phyloP scores from a whole-genome alignment of 2,329 filamentous ascomycete species.

The Calycina herbarum region DNA sequence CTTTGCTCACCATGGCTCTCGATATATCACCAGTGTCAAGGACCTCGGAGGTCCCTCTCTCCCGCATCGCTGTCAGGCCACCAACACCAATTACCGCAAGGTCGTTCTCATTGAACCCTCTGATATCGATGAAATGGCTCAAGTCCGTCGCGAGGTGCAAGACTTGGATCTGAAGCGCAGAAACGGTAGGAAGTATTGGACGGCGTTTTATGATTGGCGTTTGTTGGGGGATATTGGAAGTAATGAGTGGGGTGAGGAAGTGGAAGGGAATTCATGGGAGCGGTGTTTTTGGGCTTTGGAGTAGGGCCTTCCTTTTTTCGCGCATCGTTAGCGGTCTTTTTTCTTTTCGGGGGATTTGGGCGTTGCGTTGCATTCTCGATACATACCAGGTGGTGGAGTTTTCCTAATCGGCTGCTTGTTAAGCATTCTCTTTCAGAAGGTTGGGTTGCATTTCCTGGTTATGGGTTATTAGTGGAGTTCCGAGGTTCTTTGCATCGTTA shows the following conservation, averaged over 20 bases:
- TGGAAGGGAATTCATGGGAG: constrained; percentile 26
- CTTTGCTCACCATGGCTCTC: constrained; percentile 26
- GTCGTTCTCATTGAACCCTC: constrained; percentile 40
- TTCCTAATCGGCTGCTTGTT: too few species aligned
- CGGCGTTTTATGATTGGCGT: constrained; percentile 43
- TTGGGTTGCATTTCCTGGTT: too few species aligned
- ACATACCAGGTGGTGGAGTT: too few species aligned
- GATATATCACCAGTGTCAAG: constrained; percentile 22
- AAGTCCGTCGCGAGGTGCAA: constrained; percentile 36
- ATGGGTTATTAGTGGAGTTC: too few species aligned
- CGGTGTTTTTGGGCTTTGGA: constrained; percentile 8
- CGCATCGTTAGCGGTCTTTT: too few species aligned
- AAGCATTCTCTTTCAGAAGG: too few species aligned
- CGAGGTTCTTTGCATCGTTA: too few species aligned
- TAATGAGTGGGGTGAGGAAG: constrained; percentile 40
- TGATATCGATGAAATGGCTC: constrained; percentile 32
- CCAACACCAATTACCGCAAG: constrained; percentile 28
- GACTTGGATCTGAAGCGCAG: constrained; percentile 26
- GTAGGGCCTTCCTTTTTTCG: too few species aligned
- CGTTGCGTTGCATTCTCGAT: too few species aligned
- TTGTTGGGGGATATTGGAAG: constrained; percentile 43
- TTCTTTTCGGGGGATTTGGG: too few species aligned
- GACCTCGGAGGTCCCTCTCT: constrained; percentile 21
- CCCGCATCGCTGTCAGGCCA: constrained; percentile 21
- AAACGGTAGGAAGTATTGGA: constrained; percentile 34